Percentiles rank a stretch among this genome's conserved stretches.
phyloP scores from a whole-genome alignment of 208 protist genomes.

The Borovskyia barvae region DNA sequence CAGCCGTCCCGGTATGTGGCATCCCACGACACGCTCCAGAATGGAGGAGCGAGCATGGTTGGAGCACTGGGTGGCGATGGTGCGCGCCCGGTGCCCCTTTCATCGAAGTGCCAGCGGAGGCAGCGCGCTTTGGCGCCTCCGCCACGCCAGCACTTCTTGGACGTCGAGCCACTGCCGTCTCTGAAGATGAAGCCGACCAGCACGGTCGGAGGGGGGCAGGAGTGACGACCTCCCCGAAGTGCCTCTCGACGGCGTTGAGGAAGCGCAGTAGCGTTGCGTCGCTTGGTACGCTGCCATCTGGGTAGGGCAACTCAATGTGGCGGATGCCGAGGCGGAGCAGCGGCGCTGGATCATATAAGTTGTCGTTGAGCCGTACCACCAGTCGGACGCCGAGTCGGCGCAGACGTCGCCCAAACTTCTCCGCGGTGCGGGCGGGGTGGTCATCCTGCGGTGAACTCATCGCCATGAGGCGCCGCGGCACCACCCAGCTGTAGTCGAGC shows the following conservation, averaged over 20 bases:
- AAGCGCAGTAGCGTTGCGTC: conserved; percentile 87
- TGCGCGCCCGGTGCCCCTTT: too few relatives aligned
- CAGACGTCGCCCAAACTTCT: conserved; percentile 62
- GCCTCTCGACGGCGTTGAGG: conserved; percentile 76
- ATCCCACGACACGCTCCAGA: conserved; percentile 39
- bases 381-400: conserved; percentile 76
- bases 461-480: conserved; percentile 92
- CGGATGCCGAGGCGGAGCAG: conserved; percentile 90
- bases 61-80: not conserved
- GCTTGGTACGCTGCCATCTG: conserved; percentile 90
- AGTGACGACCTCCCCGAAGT: conserved; percentile 24
- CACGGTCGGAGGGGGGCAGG: conserved; percentile 19
- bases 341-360: conserved; percentile 78
- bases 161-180: too few relatives aligned
- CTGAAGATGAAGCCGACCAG: conserved; percentile 15
- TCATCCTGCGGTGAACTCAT: conserved; percentile 80
- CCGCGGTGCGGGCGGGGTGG: conserved; percentile 18
- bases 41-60: conserved; percentile 13
- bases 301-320: conserved; percentile 93
- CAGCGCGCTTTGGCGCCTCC: not conserved
- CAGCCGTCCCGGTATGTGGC: conserved; percentile 29
- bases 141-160: not conserved
- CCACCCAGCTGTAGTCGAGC: conserved; percentile 95
- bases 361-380: conserved; percentile 94
- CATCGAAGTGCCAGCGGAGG: too few relatives aligned